These are phyloP conservation scores for Calonectria hongkongensis DNA, from an alignment of 2,329 filamentous ascomycete genomes.

Conservation along the genomic window DNA sequence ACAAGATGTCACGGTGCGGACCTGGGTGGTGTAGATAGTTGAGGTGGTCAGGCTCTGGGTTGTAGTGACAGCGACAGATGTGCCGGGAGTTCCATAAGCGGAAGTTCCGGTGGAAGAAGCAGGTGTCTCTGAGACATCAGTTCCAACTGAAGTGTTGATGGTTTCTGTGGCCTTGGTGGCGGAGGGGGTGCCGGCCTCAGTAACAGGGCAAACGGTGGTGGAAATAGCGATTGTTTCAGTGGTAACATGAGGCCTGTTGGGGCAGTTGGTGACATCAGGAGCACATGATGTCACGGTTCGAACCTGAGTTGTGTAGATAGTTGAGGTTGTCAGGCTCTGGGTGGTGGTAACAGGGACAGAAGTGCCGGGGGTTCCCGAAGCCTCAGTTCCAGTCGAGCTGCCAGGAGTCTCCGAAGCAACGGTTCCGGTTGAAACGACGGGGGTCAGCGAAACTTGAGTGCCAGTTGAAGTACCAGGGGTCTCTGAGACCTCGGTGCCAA, in stretches of 20 bases:
- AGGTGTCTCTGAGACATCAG: not conserved
- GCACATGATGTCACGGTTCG: not conserved
- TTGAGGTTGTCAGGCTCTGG: not conserved
- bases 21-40: conserved; percentile 57
- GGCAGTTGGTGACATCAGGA: not conserved
- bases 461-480: conserved; percentile 20
- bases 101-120: not conserved
- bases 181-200: not conserved
- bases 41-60: conserved; percentile 54
- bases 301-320: not conserved
- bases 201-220: not conserved
- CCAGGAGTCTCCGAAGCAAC: not conserved
- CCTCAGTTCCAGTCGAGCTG: not conserved
- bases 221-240: not conserved
- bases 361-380: not conserved
- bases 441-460: not conserved
- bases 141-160: not conserved
- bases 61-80: conserved; percentile 26
- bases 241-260: not conserved
- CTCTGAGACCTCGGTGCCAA: too few relatives aligned
- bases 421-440: too few relatives aligned
- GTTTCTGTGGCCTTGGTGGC: not conserved
- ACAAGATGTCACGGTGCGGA: conserved; percentile 57
- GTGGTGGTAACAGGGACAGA: not conserved
- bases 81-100: not conserved